Evolutionary conservation across 164 flowering plant species (phyloP), one percentile per base, ranked within the genome.

Genomic region (Malania oleifera): DNA sequence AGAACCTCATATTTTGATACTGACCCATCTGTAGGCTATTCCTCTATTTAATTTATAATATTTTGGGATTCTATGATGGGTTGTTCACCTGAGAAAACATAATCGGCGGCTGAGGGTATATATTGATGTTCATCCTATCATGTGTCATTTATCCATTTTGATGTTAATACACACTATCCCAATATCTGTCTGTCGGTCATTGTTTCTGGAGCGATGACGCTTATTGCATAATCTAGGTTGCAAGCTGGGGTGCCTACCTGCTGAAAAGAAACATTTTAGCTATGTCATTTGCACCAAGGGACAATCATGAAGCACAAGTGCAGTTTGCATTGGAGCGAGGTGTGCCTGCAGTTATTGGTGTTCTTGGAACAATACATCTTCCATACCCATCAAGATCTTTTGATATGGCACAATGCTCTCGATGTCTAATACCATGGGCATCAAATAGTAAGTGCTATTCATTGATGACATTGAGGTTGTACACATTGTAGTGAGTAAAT

Each of bases 361-460:
- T 91, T 58, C 90, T 91, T 62, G 98, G 98, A 54, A 48, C 83
- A 20, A 86, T 86, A 39, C 61, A 53, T 37, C 95, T 91, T 69
- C 92, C 98, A 31, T 91, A 80, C 57, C 98, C 98, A 54, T 70
- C 96, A 44, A 75, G 98, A 73, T 82, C 98, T 40, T 91, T 91
- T 71, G 96, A 91, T 68, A 88, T 91, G 96, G 98, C 98, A 41
- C 98, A 91, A 58, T 91, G 98, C 79, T 86, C 98, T 39, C 78
- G 96, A 8, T 91, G 98, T 65, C 64, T 91, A 31, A 91, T 86
- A 34, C 92, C 89, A 61, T 91, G 98, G 98, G 60, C 92, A 20
- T 57, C 74, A 56, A 86, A 86, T 75, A 85, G 98, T 91, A 62
- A 61, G 80, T 65, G 46, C n/a, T 31, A 18, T 12, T 2, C 17